These are phyloP conservation scores for Neurospora terricola DNA, from an alignment of 495 filamentous ascomycete species.

Conservation along the genomic window DNA sequence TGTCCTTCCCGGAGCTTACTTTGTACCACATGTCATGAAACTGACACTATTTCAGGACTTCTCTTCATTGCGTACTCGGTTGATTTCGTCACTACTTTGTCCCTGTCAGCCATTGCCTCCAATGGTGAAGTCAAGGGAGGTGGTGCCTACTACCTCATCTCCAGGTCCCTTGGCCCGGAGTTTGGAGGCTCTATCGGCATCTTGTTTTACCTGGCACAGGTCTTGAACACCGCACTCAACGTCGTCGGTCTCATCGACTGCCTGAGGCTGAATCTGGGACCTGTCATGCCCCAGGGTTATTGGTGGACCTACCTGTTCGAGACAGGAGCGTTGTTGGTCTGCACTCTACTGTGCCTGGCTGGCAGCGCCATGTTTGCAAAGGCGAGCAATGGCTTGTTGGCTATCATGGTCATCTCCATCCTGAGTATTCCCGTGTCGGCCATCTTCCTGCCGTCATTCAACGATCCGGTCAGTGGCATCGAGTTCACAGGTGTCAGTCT, in stretches of 20 bases:
- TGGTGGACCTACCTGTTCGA: conserved; percentile 77
- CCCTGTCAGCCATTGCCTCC: conserved; percentile 78
- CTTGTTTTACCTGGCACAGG: conserved; percentile 79
- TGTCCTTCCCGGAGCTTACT: conserved; percentile 1
- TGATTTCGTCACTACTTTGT: conserved; percentile 76
- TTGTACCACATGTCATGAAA: neutral
- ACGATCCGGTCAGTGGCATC: conserved; percentile 47
- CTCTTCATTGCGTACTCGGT: conserved; percentile 63
- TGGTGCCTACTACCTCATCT: conserved; percentile 84
- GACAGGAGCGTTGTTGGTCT: conserved; percentile 60
- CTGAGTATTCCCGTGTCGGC: conserved; percentile 76
- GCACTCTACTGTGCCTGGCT: conserved; percentile 68
- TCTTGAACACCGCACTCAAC: conserved; percentile 83
- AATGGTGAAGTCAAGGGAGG: conserved; percentile 85
- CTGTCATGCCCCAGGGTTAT: conserved; percentile 55
- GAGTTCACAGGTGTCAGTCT: conserved; percentile 67
- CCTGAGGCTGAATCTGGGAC: conserved; percentile 66
- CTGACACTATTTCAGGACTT: conserved; percentile 42
- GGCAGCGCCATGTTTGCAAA: conserved; percentile 73
- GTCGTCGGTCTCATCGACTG: conserved; percentile 81
- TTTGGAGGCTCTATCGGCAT: conserved; percentile 87
- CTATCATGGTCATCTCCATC: conserved; percentile 62
- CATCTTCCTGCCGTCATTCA: conserved; percentile 56
- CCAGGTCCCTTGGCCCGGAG: conserved; percentile 74
- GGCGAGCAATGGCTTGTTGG: conserved; percentile 69